Percentiles rank a stretch among this genome's conserved stretches.
These are phyloP conservation scores for Lenwebbia sp. DNA, from an alignment of 345 rosid genomes.

Conservation along the genomic window DNA sequence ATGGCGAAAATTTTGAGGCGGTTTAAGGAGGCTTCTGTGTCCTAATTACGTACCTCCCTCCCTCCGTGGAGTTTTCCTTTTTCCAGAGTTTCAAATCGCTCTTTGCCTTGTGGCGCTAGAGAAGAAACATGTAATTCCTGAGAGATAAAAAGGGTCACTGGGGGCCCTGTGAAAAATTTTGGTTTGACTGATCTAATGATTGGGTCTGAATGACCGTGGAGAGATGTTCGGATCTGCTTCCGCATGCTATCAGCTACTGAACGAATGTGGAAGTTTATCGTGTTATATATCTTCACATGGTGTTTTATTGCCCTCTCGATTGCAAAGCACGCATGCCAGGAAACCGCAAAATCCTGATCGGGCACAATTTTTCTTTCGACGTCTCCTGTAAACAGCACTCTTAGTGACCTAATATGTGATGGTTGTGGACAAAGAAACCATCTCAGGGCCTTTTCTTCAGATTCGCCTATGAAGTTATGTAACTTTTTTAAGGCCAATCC, in stretches of 20 bases:
- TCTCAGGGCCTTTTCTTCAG: background rate
- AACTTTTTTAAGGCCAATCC: background rate
- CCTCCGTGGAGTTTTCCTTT: background rate
- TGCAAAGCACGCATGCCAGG: background rate
- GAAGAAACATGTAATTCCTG: background rate
- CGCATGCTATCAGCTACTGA: background rate
- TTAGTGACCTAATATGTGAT: background rate
- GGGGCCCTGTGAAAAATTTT: background rate
- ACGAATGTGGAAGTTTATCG: background rate
- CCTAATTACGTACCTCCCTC: background rate
- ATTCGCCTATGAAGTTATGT: background rate
- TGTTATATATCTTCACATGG: background rate
- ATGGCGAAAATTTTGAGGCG: background rate
- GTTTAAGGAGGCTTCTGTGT: conserved; percentile 8
- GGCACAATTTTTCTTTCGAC: background rate
- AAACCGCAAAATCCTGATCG: background rate
- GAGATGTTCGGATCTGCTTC: background rate
- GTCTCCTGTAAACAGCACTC: background rate
- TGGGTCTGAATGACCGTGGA: background rate
- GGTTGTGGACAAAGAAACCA: background rate
- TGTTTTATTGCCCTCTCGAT: background rate
- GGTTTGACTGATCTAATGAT: background rate
- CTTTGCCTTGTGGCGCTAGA: background rate
- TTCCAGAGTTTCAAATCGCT: background rate
- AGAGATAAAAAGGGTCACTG: background rate